These are phyloP conservation scores for Cryptosporidium xiaoi DNA, from an alignment of 169 alveolate species.

Conservation along the genomic window DNA sequence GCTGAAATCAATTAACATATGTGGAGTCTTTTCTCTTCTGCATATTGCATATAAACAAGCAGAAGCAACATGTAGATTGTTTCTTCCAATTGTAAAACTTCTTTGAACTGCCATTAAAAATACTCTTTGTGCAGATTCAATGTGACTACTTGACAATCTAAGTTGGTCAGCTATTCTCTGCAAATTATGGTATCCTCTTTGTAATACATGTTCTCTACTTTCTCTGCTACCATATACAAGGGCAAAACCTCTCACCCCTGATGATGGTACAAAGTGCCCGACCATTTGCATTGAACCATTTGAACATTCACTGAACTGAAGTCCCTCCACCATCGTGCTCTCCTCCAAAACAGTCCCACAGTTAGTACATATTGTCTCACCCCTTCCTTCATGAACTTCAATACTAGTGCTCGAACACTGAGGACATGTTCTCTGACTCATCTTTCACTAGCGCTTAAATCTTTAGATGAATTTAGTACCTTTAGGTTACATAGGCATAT, in stretches of 20 bases:
- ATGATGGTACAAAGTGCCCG: slow-evolving; percentile 87
- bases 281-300: slow-evolving; percentile 85
- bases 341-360: slow-evolving; percentile 90
- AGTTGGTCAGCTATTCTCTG: slow-evolving; percentile 88
- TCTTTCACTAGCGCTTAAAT: not conserved
- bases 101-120: slow-evolving; percentile 93
- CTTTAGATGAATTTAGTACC: too few relatives aligned
- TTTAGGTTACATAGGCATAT: too few relatives aligned
- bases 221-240: slow-evolving; percentile 83
- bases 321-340: slow-evolving; percentile 85
- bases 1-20: slow-evolving; percentile 93
- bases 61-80: slow-evolving; percentile 92
- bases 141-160: slow-evolving; percentile 83
- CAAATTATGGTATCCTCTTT: slow-evolving; percentile 85
- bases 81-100: slow-evolving; percentile 94
- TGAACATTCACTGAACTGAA: slow-evolving; percentile 84
- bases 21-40: slow-evolving; percentile 93
- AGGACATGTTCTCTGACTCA: slow-evolving; percentile 52
- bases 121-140: slow-evolving; percentile 91
- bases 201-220: slow-evolving; percentile 84
- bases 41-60: slow-evolving; percentile 94
- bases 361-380: slow-evolving; percentile 87
- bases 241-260: slow-evolving; percentile 85
- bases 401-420: slow-evolving; percentile 67
- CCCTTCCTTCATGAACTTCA: slow-evolving; percentile 81